A percentile compares a stretch with the other conserved stretches of the same genome.
Conservation (phyloP, 2,329 filamentous ascomycete genomes). For the Fusarium pseudograminearum region DNA sequence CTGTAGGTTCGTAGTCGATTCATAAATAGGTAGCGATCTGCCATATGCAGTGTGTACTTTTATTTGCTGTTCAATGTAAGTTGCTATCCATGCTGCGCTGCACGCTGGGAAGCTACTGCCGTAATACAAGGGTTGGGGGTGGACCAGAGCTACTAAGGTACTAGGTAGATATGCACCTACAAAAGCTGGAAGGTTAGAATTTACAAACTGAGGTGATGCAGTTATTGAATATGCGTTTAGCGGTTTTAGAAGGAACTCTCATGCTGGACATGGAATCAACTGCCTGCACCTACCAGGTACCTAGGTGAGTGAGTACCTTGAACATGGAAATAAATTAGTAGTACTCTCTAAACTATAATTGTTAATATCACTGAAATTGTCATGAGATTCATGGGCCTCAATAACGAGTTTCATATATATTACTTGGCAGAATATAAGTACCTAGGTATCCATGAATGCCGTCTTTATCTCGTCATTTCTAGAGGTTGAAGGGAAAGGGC, state of each 20-base stretch:
- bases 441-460: background rate
- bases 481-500: background rate
- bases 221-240: constrained; percentile 29
- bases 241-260: background rate
- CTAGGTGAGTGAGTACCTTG: background rate
- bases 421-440: background rate
- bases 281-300: background rate
- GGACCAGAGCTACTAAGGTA: background rate
- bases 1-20: background rate
- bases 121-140: background rate
- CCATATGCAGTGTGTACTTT: constrained; percentile 6
- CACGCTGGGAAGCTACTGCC: background rate
- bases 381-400: too few relatives aligned
- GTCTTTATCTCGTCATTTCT: constrained; percentile 1
- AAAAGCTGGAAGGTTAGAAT: background rate
- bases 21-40: background rate
- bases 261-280: background rate
- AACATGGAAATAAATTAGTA: background rate
- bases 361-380: too few relatives aligned
- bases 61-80: constrained; percentile 13
- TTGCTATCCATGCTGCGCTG: background rate
- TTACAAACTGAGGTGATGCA: background rate
- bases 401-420: background rate
- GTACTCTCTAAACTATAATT: background rate
- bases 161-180: background rate